These are phyloP conservation scores for Fomitiporia mediterranea DNA, from an alignment of 1,284 basidiomycete genomes.

Conservation along the genomic window DNA sequence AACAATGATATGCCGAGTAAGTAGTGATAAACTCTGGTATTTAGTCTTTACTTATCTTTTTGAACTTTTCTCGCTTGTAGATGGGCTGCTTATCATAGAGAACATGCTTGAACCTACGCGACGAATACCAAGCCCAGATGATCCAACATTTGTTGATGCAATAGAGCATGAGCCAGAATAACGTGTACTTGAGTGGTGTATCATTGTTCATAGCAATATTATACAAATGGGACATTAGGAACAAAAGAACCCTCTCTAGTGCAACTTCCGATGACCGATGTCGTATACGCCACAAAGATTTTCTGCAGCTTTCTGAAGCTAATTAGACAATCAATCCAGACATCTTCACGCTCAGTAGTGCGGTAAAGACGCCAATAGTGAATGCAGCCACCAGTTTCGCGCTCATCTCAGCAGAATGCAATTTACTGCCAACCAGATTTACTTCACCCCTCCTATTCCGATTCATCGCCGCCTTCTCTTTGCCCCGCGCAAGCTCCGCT, in stretches of 20 bases:
- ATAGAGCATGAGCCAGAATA: constrained; percentile 8
- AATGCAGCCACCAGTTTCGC: constrained; percentile 5
- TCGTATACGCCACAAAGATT: no score
- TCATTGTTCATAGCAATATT: constrained; percentile 39
- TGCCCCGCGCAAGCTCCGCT: neutral
- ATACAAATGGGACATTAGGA: neutral
- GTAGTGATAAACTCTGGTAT: constrained; percentile 26
- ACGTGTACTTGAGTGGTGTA: neutral
- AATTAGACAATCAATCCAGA: neutral
- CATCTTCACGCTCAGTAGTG: neutral
- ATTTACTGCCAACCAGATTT: neutral
- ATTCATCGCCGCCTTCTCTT: neutral
- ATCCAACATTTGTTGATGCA: constrained; percentile 9
- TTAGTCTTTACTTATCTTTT: neutral
- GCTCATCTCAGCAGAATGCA: neutral
- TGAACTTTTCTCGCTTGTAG: constrained; percentile 13
- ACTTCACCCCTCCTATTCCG: neutral
- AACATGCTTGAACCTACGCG: constrained; percentile 27
- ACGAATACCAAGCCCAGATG: constrained; percentile 24
- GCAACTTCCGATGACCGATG: no score
- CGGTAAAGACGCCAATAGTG: neutral
- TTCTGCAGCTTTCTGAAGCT: neutral
- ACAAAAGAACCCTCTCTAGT: neutral
- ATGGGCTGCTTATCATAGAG: constrained; percentile 25
- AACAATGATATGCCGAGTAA: constrained; percentile 75